Percentiles rank a stretch among this genome's conserved stretches.
Conservation (phyloP, 108 stramenopile species). For the Nitzschia putrida region DNA sequence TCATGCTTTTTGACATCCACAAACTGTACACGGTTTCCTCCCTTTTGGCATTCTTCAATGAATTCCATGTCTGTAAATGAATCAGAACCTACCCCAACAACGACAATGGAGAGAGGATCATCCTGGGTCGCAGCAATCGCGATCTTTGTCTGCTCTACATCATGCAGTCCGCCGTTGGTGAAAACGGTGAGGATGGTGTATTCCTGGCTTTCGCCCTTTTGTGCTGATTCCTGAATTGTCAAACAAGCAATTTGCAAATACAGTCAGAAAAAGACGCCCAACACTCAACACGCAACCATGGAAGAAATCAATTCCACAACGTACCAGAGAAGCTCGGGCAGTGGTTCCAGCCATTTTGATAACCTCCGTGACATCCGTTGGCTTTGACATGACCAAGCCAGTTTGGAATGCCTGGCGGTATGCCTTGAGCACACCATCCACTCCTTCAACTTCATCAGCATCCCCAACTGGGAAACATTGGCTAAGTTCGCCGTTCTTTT, state of each 20-base stretch:
- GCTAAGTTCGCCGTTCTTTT: constrained; percentile 68
- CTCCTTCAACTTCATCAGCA: constrained; percentile 56
- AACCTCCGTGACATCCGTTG: constrained; percentile 80
- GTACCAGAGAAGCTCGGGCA: constrained; percentile 39
- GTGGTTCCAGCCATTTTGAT: constrained; percentile 64
- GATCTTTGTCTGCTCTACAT: constrained; percentile 63
- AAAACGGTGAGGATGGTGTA: constrained; percentile 84
- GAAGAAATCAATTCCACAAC: neutral
- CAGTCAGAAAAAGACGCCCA: neutral
- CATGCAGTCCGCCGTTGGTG: constrained; percentile 81
- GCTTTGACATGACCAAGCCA: constrained; percentile 74
- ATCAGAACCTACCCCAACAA: constrained; percentile 76
- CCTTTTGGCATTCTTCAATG: constrained; percentile 45
- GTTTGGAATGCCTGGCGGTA: constrained; percentile 57
- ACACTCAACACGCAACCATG: too few relatives aligned
- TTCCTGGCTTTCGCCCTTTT: constrained; percentile 35
- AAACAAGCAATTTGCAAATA: neutral
- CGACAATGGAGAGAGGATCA: constrained; percentile 67
- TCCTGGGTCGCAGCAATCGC: constrained; percentile 39
- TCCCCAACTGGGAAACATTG: constrained; percentile 74
- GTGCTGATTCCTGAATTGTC: constrained; percentile 24
- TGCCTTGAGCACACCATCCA: constrained; percentile 71
- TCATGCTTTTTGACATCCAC: constrained; percentile 54
- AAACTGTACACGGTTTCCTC: constrained; percentile 63
- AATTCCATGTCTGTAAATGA: constrained; percentile 74